Conservation (phyloP, 805 yeast genomes). For the Wickerhamomyces alni region DNA sequence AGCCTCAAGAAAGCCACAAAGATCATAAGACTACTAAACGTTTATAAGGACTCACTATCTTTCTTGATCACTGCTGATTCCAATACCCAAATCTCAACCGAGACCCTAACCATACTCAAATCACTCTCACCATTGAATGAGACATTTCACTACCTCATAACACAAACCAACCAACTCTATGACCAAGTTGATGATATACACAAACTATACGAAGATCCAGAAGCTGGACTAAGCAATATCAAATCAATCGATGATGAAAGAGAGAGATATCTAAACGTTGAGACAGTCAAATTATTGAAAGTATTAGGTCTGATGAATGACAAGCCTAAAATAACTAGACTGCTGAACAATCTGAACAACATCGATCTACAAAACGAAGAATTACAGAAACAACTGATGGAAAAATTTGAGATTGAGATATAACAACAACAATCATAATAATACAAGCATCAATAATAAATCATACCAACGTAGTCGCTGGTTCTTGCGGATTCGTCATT, state of each 20-base stretch:
- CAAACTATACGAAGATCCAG: slow-evolving; percentile 1
- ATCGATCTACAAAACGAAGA: slow-evolving; percentile 17
- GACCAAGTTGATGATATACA: slow-evolving; percentile 9
- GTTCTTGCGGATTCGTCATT: too few relatives aligned
- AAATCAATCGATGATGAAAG: slow-evolving; percentile 27
- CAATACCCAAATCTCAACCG: slow-evolving; percentile 5
- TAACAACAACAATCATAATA: too few relatives aligned
- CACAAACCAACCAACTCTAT: slow-evolving; percentile 32
- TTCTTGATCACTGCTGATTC: slow-evolving; percentile 18
- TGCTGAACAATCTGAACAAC: slow-evolving; percentile 14
- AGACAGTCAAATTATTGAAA: slow-evolving; percentile 28
- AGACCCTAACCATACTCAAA: slow-evolving; percentile 20
- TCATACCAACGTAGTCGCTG: too few relatives aligned
- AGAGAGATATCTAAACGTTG: slow-evolving; percentile 35
- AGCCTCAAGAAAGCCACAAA: slow-evolving; percentile 34
- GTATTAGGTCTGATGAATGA: slow-evolving; percentile 17
- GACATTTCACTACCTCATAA: slow-evolving; percentile 37
- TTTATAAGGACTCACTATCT: slow-evolving; percentile 27
- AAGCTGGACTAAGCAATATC: slow-evolving; percentile 9
- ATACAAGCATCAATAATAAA: too few relatives aligned
- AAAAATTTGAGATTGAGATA: slow-evolving; percentile 13
- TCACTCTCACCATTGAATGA: slow-evolving; percentile 41
- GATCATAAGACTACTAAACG: slow-evolving; percentile 27
- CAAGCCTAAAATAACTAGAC: slow-evolving; percentile 17
- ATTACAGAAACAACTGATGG: slow-evolving; percentile 13